A percentile compares a stretch with the other conserved stretches of the same genome.
Evolutionary conservation across 2,329 filamentous ascomycete genomes (phyloP).

Genomic region (Ophiostoma fasciatum): DNA sequence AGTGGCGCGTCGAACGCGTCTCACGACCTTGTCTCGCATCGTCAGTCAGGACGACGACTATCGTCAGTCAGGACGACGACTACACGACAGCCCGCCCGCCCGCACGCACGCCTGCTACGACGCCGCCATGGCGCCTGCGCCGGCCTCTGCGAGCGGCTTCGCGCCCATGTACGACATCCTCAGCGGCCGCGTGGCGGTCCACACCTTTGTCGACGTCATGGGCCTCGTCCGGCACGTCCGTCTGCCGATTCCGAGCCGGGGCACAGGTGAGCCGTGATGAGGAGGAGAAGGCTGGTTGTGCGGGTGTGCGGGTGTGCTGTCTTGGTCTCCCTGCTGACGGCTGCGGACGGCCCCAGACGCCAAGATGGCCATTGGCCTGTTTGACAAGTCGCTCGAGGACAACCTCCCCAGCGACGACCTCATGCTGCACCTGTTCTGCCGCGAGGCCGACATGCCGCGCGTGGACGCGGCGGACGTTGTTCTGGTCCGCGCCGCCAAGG

Average conservation of each 20-base stretch:
- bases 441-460: slow-evolving; percentile 31
- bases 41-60: too few species aligned
- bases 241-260: slow-evolving; percentile 23
- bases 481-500: slow-evolving; percentile 42
- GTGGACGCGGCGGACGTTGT: slow-evolving; percentile 46
- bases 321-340: slow-evolving; percentile 4
- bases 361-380: slow-evolving; percentile 46
- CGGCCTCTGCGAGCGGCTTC: too few species aligned
- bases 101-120: too few species aligned
- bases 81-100: too few species aligned
- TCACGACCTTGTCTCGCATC: too few species aligned
- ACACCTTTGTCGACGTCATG: slow-evolving; percentile 40
- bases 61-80: too few species aligned
- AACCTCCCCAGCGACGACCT: slow-evolving; percentile 24
- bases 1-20: neutral
- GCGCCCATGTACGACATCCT: slow-evolving; percentile 27
- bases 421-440: slow-evolving; percentile 46
- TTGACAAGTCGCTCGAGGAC: slow-evolving; percentile 40
- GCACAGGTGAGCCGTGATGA: neutral
- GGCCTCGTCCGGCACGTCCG: slow-evolving; percentile 57
- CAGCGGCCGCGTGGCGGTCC: slow-evolving; percentile 19
- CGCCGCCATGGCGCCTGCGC: too few species aligned
- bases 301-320: neutral
- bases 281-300: too few species aligned
- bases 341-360: slow-evolving; percentile 30